Evolutionary conservation across 129 eudicot species (phyloP), one percentile per base, ranked within the genome.

Genomic region (Solidago caesia): DNA sequence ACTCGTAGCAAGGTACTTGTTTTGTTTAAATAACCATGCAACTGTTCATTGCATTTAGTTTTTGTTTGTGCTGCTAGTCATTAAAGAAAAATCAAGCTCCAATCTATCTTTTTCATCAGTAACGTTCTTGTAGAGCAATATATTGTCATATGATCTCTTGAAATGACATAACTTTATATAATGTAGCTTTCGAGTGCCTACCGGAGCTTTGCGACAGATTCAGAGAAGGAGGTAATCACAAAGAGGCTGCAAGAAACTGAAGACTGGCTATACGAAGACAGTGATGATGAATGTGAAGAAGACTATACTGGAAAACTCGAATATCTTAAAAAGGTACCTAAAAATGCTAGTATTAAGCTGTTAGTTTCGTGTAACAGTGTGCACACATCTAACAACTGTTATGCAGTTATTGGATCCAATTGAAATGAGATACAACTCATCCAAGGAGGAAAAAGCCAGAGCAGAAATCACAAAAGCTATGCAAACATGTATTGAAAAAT

Each of bases 191-290:
- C 70, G 21, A 64, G 74, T 86, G 74, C 91, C 52, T 85, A 86
- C 62, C 83, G 82, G 81, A 89, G 86, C 80, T 88, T 85, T 75
- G 88, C 83, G 49, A 74, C 91, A 2, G 89, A 85, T 26, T 48
- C 79, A 42, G 98, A 93, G 76, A 83, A 74, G 77, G 92, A 88
- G 41, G 85, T 64, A 7, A 78, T 93, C 59, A 78, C 84, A 52
- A 73, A 76, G 71, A 83, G 52, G 61, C 70, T 93, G 70, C 96
- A 88, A 80, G 84, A 83, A 45, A 88, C 89, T 1, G 98, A 93
- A 72, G 89, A 90, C 3, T 90, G 96, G 96, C 89, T 93, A 44
- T 93, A 90, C 64, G 97, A 86, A 84, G 97, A 92, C 27, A 91
- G 94, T 46, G 89, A 89, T 64, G 94, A 89, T 75, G 96, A 92